Evolutionary conservation across 73 alveolate species (phyloP).

Genomic region (Paramecium biaurelia): DNA sequence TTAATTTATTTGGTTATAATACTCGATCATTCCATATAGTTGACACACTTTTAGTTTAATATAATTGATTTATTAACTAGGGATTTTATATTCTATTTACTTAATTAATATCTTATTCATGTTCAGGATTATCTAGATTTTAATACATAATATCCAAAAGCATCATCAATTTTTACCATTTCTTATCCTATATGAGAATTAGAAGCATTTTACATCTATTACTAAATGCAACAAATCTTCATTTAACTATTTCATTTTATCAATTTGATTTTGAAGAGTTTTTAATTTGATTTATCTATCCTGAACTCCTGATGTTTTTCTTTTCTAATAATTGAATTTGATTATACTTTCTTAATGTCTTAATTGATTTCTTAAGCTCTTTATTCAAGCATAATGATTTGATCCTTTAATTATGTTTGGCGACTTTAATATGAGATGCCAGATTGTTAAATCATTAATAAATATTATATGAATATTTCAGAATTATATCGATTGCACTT

Average conservation of each 20-base stretch:
- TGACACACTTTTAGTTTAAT: neutral
- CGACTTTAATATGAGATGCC: neutral
- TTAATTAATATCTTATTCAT: slow-evolving; percentile 9
- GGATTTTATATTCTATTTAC: neutral
- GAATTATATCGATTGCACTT: neutral
- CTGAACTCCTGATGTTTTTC: neutral
- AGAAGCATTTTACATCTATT: neutral
- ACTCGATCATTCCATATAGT: neutral
- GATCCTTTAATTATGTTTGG: neutral
- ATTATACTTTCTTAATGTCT: neutral
- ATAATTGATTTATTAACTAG: neutral
- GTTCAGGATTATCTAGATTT: slow-evolving; percentile 33
- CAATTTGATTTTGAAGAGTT: neutral
- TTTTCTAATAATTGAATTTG: neutral
- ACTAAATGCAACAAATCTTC: neutral
- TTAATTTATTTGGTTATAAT: neutral
- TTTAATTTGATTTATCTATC: neutral
- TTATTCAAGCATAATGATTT: neutral
- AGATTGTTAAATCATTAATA: neutral
- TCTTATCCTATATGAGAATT: neutral
- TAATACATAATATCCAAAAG: neutral
- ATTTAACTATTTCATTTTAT: neutral
- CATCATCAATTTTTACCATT: neutral
- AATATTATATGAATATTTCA: neutral
- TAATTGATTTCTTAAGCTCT: neutral